Evolutionary conservation across 192 early-diverging fungal genomes (phyloP), one percentile per base, ranked within the genome.

Genomic region (Backusella parvicylindrica): DNA sequence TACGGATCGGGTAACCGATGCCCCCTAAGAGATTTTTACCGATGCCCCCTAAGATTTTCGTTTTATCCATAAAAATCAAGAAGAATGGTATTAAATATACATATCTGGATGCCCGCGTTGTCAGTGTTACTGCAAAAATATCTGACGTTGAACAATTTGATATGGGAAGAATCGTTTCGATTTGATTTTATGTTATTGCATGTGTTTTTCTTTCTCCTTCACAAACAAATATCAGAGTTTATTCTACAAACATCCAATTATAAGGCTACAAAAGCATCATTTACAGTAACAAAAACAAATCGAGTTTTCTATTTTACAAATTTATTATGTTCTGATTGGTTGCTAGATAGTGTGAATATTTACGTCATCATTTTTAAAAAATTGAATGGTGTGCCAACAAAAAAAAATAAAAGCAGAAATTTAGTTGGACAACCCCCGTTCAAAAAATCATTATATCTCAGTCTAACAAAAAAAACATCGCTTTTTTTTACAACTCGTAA

Each of bases 371-470:
- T 6, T 60, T 60, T 60, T 4, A 3, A 28, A 60, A 60, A 60
- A 7, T 28, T 28, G 8, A 28, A 28, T 60, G 53, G 23, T 60
- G 53, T 7, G 53, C 53, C 23, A 12, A 28, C 9, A 26, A 28
- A 28, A 28, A 28, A 56, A 60, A 60, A 12, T 28, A 28, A 60
- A 23, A 60, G 9, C 43, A 47, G n/a, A 47, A 16, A 60, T 60
- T 26, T 60, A 60, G 41, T 43, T 43, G 21, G 53, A 60, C 53
- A 47, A 47, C 53, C 53, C 53, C 53, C 53, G 53, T 60, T 60
- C 53, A 60, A 60, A 60, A 60, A 60, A 13, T 28, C 53, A 60
- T 60, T 60, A 60, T 28, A 60, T 60, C 53, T 60, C 53, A 60
- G 53, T 60, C 53, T 9, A 60, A 28, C 21, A 53, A 60, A 60